Conservation (phyloP, 331 rosid genomes). For the Phaseolus coccineus region DNA sequence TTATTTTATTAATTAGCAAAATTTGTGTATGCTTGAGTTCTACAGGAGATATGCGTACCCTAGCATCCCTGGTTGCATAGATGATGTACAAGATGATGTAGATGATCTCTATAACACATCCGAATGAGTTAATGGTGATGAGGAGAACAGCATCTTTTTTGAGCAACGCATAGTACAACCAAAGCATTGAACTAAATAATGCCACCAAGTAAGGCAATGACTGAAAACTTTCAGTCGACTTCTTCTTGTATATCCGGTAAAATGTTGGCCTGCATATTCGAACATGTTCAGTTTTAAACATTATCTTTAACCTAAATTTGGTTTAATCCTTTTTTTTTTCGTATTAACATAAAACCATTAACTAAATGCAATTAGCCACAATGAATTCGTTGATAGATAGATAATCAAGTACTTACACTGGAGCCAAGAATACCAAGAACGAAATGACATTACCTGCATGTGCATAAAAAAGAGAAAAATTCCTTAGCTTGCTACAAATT, state of each 20-base stretch:
- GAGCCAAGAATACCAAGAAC: slow-evolving; percentile 85
- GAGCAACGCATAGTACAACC: slow-evolving; percentile 76
- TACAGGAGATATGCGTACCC: slow-evolving; percentile 32
- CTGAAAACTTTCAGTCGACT: slow-evolving; percentile 81
- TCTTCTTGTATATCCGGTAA: slow-evolving; percentile 71
- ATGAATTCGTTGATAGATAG: neutral
- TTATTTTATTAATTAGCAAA: neutral
- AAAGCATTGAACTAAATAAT: slow-evolving; percentile 78
- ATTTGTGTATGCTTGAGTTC: neutral
- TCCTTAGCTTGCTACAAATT: neutral
- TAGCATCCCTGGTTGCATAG: slow-evolving; percentile 64
- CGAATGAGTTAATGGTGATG: slow-evolving; percentile 82
- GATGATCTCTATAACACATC: slow-evolving; percentile 64
- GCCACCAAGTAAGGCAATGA: slow-evolving; percentile 86
- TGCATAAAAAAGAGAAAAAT: neutral
- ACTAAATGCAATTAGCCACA: neutral
- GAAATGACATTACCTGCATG: slow-evolving; percentile 79
- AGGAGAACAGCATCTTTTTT: slow-evolving; percentile 69
- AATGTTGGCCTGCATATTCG: slow-evolving; percentile 69
- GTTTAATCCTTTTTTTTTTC: neutral
- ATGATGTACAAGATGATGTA: slow-evolving; percentile 63
- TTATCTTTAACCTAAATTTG: neutral
- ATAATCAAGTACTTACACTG: slow-evolving; percentile 59
- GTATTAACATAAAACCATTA: neutral
- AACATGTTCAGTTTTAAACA: neutral